These are phyloP conservation scores for Cerioporus squamosus DNA, from an alignment of 1,284 basidiomycete genomes.

Conservation along the genomic window DNA sequence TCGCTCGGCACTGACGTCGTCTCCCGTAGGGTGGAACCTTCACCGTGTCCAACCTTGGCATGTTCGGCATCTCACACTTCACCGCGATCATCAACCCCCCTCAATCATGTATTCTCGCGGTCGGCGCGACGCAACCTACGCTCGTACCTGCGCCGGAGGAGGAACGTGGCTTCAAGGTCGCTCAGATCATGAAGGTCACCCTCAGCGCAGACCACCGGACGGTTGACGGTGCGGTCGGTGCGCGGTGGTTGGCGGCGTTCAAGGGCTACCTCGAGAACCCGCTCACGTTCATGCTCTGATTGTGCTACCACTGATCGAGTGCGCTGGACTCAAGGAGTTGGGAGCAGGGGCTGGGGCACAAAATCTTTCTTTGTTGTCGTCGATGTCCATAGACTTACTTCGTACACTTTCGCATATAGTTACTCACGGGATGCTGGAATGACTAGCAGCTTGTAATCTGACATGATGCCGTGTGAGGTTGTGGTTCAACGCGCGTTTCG, in stretches of 20 bases:
- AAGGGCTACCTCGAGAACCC: conserved; percentile 98
- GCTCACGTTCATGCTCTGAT: conserved; percentile 88
- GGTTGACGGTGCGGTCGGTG: conserved; percentile 92
- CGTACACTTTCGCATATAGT: conserved; percentile 27
- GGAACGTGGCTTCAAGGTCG: conserved; percentile 92
- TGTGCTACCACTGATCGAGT: background rate
- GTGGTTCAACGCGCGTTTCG: too few species aligned
- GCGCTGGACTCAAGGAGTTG: background rate
- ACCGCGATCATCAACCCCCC: conserved; percentile 99
- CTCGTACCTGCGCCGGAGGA: conserved; percentile 89
- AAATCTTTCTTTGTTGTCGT: conserved; percentile 13
- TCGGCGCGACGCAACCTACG: conserved; percentile 87
- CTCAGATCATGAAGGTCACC: conserved; percentile 95
- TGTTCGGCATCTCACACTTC: conserved; percentile 96
- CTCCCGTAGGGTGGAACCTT: conserved; percentile 87
- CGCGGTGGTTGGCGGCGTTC: conserved; percentile 92
- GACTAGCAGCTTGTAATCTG: conserved; percentile 24
- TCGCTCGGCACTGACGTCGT: background rate
- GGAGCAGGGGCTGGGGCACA: conserved; percentile 15
- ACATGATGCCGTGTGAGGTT: too few species aligned
- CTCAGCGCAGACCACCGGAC: conserved; percentile 95
- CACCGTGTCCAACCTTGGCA: conserved; percentile 99
- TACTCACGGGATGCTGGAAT: conserved; percentile 25
- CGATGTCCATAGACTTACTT: conserved; percentile 26
- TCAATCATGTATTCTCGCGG: conserved; percentile 96